phyloP scores from a whole-genome alignment of 1,139 yeast species.

The Kodamaea alishanica region DNA sequence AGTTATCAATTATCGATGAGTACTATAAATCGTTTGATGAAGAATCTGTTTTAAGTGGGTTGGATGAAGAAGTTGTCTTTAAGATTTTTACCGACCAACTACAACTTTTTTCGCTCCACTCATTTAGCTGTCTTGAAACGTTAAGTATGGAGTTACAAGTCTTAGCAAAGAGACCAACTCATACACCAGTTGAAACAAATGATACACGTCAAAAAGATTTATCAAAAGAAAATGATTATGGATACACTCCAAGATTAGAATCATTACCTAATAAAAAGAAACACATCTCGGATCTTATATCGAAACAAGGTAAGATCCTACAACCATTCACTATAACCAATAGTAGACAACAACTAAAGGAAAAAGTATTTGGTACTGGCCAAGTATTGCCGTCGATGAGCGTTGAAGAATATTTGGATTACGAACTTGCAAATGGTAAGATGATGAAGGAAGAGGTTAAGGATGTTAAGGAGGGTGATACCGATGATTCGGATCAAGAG shows the following conservation, averaged over 20 bases:
- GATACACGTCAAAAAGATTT: constrained; percentile 16
- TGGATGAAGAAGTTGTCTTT: constrained; percentile 63
- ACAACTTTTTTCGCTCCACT: constrained; percentile 45
- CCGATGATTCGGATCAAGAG: constrained; percentile 45
- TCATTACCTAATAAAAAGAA: constrained; percentile 24
- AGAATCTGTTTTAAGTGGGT: constrained; percentile 19
- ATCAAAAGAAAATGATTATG: constrained; percentile 27
- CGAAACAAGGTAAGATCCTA: constrained; percentile 70
- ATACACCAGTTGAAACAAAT: constrained; percentile 1
- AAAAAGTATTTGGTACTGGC: constrained; percentile 84
- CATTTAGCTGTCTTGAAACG: constrained; percentile 54
- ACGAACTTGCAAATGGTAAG: constrained; percentile 82
- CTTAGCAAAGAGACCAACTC: constrained; percentile 35
- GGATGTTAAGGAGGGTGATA: constrained; percentile 23
- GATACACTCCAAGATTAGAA: constrained; percentile 57
- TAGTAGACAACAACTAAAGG: constrained; percentile 51
- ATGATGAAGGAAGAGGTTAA: constrained; percentile 54
- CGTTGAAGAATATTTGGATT: constrained; percentile 85
- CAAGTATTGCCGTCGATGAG: constrained; percentile 93
- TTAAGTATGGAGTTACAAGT: constrained; percentile 57
- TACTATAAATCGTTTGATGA: constrained; percentile 20
- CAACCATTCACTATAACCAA: constrained; percentile 81
- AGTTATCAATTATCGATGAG: constrained; percentile 37
- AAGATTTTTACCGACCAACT: constrained; percentile 54
- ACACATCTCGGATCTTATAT: constrained; percentile 38